Evolutionary conservation across 225 moss, liverwort and hornwort species (phyloP).

Genomic region (Bryum argenteum): DNA sequence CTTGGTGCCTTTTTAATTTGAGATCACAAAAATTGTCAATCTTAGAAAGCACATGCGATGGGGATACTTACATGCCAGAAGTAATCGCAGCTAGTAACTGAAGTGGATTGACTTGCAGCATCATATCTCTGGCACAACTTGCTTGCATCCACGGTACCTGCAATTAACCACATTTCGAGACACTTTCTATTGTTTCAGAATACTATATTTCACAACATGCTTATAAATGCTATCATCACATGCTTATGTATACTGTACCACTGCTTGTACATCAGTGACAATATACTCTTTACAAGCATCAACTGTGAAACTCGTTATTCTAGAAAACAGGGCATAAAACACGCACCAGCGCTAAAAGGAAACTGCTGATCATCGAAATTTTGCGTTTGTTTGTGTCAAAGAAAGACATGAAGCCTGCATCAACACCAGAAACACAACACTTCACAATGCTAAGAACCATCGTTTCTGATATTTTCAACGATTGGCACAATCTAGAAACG

Average conservation of each 20-base stretch:
- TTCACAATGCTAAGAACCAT: constrained; percentile 6
- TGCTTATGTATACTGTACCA: constrained; percentile 4
- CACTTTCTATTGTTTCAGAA: constrained; percentile 1
- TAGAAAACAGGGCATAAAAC: constrained; percentile 14
- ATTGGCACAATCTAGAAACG: constrained; percentile 13
- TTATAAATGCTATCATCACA: not conserved
- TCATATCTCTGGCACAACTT: constrained; percentile 68
- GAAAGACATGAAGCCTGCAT: constrained; percentile 43
- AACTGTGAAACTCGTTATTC: not conserved
- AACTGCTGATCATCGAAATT: constrained; percentile 57
- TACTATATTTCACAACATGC: not conserved
- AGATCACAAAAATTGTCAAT: not conserved
- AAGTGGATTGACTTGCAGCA: constrained; percentile 63
- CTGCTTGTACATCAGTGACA: constrained; percentile 4
- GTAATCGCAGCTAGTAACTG: constrained; percentile 57
- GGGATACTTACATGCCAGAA: constrained; percentile 69
- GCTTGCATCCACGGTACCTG: constrained; percentile 99
- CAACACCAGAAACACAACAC: constrained; percentile 8
- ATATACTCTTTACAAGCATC: not conserved
- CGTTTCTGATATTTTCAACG: not conserved
- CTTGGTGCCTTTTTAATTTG: too few relatives aligned
- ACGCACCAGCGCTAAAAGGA: constrained; percentile 67
- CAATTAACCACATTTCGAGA: constrained; percentile 18
- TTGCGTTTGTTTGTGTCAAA: constrained; percentile 62
- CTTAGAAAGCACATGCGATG: not conserved